phyloP scores from a whole-genome alignment of 2,329 filamentous ascomycete species.

The Colletotrichum gloeosporioides region DNA sequence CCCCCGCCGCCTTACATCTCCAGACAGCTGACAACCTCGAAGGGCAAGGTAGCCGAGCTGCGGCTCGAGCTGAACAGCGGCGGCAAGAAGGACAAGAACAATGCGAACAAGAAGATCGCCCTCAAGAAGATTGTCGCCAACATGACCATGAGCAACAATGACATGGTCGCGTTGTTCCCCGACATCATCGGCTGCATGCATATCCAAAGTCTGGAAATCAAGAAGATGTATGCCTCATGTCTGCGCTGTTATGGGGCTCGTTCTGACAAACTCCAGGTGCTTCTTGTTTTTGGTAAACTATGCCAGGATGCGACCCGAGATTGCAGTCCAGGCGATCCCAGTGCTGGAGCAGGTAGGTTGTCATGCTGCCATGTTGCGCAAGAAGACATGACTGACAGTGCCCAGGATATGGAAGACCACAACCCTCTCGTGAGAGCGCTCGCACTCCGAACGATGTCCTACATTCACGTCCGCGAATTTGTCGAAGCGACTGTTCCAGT shows the following conservation, averaged over 20 bases:
- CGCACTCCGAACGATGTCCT: slow-evolving; percentile 93
- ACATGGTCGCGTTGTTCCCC: slow-evolving; percentile 97
- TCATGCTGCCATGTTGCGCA: neutral
- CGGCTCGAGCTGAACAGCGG: slow-evolving; percentile 92
- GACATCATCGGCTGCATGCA: slow-evolving; percentile 97
- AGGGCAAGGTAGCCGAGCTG: slow-evolving; percentile 99
- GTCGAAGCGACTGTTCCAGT: slow-evolving; percentile 88
- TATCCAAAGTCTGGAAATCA: slow-evolving; percentile 93
- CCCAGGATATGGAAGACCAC: slow-evolving; percentile 87
- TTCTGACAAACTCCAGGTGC: slow-evolving; percentile 66
- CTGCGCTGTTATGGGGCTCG: neutral
- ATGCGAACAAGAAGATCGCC: slow-evolving; percentile 92
- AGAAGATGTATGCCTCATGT: slow-evolving; percentile 82
- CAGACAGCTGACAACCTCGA: slow-evolving; percentile 62
- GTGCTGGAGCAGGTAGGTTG: slow-evolving; percentile 77
- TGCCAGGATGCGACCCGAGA: slow-evolving; percentile 89
- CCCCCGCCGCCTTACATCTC: slow-evolving; percentile 45
- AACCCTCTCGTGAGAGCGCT: slow-evolving; percentile 94
- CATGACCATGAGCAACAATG: slow-evolving; percentile 99
- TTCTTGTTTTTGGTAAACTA: slow-evolving; percentile 98
- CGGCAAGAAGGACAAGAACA: slow-evolving; percentile 98
- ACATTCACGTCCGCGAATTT: slow-evolving; percentile 95
- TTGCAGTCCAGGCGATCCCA: slow-evolving; percentile 90
- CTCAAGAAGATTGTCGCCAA: slow-evolving; percentile 99
- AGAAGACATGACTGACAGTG: slow-evolving; percentile 19